phyloP scores from a whole-genome alignment of 2,329 filamentous ascomycete species.

The Aspergillus sojae region DNA sequence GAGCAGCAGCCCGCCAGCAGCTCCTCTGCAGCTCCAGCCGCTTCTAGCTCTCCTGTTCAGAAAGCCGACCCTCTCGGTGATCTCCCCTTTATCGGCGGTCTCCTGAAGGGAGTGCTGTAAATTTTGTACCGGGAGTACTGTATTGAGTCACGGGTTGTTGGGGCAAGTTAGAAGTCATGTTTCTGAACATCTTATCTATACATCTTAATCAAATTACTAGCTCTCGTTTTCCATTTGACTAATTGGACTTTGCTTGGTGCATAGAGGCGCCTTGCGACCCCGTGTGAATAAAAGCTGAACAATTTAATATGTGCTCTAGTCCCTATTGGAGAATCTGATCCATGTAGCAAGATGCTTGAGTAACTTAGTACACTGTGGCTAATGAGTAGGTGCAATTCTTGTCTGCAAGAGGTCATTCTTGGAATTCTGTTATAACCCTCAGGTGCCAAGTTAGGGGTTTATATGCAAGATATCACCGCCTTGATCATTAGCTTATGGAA shows the following conservation, averaged over 20 bases:
- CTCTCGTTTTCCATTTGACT: not conserved
- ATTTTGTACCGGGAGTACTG: not conserved
- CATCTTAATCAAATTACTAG: not conserved
- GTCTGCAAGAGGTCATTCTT: not conserved
- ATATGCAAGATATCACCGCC: too few species aligned
- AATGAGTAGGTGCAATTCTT: not conserved
- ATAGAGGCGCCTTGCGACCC: not conserved
- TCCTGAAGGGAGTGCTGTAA: constrained; percentile 8
- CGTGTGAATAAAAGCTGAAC: not conserved
- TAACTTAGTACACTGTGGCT: not conserved
- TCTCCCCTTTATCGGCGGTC: constrained; percentile 28
- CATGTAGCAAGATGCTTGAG: not conserved
- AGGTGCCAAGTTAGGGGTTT: not conserved
- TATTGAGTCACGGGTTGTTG: not conserved
- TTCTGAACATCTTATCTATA: not conserved
- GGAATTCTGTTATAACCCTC: not conserved
- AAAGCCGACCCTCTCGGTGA: constrained; percentile 21
- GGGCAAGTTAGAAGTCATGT: not conserved
- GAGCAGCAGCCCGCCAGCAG: not conserved
- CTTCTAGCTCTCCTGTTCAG: not conserved
- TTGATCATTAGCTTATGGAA: not conserved
- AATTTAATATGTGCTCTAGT: not conserved
- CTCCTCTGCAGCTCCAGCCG: not conserved
- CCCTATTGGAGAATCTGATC: not conserved
- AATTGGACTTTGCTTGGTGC: not conserved